Conservation (phyloP, 257 asterid species). For the Linderniella brevidens region DNA sequence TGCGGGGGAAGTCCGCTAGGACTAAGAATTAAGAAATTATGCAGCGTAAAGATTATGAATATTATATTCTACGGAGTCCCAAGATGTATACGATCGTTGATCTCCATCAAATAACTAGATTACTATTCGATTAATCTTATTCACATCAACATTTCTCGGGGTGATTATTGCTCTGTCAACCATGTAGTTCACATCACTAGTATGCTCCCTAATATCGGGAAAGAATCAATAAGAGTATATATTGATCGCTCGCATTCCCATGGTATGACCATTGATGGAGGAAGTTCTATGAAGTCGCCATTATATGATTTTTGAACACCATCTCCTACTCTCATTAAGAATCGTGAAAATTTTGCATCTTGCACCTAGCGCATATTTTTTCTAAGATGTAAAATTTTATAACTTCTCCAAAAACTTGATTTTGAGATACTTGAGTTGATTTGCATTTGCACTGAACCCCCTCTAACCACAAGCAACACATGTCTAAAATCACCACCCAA, state of each 20-base stretch:
- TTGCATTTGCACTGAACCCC: background rate
- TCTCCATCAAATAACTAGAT: background rate
- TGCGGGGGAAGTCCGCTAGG: background rate
- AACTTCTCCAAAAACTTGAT: background rate
- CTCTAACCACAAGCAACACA: background rate
- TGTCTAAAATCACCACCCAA: background rate
- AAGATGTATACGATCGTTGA: background rate
- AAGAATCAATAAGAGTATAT: background rate
- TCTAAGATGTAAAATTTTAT: background rate
- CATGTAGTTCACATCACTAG: background rate
- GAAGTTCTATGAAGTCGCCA: background rate
- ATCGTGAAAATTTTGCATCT: background rate
- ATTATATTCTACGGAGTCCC: constrained; percentile 1
- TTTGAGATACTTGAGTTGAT: background rate
- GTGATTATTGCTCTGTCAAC: background rate
- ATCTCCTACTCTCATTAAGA: background rate
- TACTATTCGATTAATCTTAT: background rate
- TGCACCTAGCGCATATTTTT: background rate
- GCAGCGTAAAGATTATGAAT: background rate
- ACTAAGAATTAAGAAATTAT: background rate
- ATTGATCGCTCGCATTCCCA: background rate
- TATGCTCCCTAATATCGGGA: background rate
- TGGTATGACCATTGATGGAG: background rate
- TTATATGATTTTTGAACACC: background rate
- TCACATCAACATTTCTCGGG: background rate